Evolutionary conservation across 2,329 filamentous ascomycete genomes (phyloP), one percentile per base, ranked within the genome.

Genomic region (Fonsecaea monophora): DNA sequence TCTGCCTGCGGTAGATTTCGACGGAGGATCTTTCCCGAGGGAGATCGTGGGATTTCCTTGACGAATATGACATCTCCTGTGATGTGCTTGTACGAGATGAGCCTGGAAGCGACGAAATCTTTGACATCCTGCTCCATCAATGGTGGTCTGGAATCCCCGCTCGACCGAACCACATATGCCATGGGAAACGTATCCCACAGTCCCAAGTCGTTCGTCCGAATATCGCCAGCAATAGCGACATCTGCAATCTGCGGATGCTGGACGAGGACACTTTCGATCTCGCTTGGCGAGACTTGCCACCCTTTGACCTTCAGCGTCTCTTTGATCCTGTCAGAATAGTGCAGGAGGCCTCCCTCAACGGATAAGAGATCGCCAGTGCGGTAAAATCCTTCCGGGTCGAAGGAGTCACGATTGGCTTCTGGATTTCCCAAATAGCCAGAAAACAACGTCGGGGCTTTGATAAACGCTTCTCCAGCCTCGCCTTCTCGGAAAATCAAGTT

Each of bases 1-100:
- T 63, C 59, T 12, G 50, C 53, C 9, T 67, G 57, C 4, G 55
- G 18, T 5, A 73, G 64, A 7, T 62, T 42, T 34, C 58, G 60
- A 7, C 80, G 75, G 65, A 81, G 76, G 58, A 85, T 83, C 74
- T 85, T 85, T 13, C 83, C 83, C 65, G 82, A 83, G 0, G 81
- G 75, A 2, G 81, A 82, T 55, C 82, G 81, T 4, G 83, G 83
- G 38, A 85, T 82, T 34, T 79, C 74, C 53, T 83, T 79, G 13
- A 84, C 78, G 61, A 84, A 84, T 25, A 80, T 72, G 8, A 85
- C 78, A 0, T 82, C 82, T 5, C 81, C 80, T 8, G 81, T 81
- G 0, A 84, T 71, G 2, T 77, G 75, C 68, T 85, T 85, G 75
- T 84, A 85, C 60, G 79, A 80, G 7, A 82, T 81, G 30, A 85